phyloP scores from a whole-genome alignment of 2,329 filamentous ascomycete genomes.

The Lachnellula suecica region DNA sequence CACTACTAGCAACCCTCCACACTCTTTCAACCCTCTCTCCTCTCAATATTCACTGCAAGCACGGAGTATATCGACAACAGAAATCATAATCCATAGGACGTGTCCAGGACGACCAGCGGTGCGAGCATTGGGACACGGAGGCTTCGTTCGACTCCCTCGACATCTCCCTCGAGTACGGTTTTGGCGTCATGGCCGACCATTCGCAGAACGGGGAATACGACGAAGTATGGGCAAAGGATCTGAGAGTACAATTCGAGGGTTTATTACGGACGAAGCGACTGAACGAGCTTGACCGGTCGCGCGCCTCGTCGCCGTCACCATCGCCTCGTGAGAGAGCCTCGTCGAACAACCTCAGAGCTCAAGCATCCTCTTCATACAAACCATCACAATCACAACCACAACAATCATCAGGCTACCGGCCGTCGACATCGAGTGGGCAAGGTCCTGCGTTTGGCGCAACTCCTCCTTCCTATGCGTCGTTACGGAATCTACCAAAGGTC shows the following conservation, averaged over 20 bases:
- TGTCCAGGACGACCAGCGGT: constrained; percentile 13
- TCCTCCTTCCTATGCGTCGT: constrained; percentile 60
- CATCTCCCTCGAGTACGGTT: constrained; percentile 25
- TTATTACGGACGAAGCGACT: constrained; percentile 83
- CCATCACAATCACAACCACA: constrained; percentile 26
- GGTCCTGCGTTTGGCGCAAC: constrained; percentile 31
- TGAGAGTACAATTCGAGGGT: constrained; percentile 83
- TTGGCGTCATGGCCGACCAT: constrained; percentile 29
- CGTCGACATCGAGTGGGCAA: constrained; percentile 47
- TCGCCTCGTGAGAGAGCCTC: constrained; percentile 51
- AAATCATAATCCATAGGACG: constrained; percentile 2
- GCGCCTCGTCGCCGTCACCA: constrained; percentile 58
- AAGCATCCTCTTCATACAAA: constrained; percentile 31
- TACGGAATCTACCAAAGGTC: constrained; percentile 64
- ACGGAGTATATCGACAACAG: constrained; percentile 1
- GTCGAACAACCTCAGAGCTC: constrained; percentile 44
- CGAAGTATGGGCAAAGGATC: constrained; percentile 74
- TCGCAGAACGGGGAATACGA: constrained; percentile 42
- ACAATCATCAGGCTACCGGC: constrained; percentile 37
- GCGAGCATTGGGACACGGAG: constrained; percentile 13
- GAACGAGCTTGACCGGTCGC: constrained; percentile 72
- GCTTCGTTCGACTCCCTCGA: constrained; percentile 18
- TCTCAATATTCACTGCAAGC: constrained; percentile 1
- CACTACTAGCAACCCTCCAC: constrained; percentile 1
- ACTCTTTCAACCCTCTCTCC: constrained; percentile 1